Evolutionary conservation across 176 grass and related monocot genomes (phyloP), one percentile per base, ranked within the genome.

Genomic region (Carex myosuroides): DNA sequence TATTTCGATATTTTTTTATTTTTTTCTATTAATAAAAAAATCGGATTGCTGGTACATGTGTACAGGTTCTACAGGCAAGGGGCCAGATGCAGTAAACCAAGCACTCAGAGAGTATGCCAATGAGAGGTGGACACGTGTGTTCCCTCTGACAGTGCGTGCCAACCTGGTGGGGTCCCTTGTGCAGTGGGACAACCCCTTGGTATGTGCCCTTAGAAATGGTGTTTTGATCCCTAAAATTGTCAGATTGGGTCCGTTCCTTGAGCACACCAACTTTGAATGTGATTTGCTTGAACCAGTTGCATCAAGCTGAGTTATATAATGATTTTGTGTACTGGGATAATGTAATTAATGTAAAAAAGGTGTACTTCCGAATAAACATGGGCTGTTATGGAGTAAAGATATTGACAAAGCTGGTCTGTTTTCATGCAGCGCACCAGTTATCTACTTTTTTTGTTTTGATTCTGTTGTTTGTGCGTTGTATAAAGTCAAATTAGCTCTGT

Each of bases 221-320:
- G 61, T 98, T 64, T 82, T 91, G 29, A 89, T 98, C 70, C 95
- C 95, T 16, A 94, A 82, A 83, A 72, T 98, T 33, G 92, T 94
- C 80, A 91, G 89, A 66, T 70, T 98, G 6, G 89, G 95, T 0
- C 91, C 91, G 1, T 86, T 94, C 74, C 86, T 94, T 13, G 86
- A 94, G 79, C 95, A 98, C 86, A 94, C 95, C 37, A 94, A 94
- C 75, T 98, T 93, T 82, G 92, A 94, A 68, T 98, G 92, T 60
- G 87, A 87, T 48, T 70, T 91, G 86, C 52, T 88, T 13, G 88
- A 93, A 20, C 92, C 88, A 56, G 14, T 63, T 61, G 63, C 54
- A 56, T 85, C 86, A 37, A 63, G 16, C 35, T 90, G 80, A 79
- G 63, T 35, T 56, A 69, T 48, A 48, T 50, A 50, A 2, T 50